Base-by-base conservation (phyloP, 768 basidiomycete species). In the Boletus insuetus region DNA sequence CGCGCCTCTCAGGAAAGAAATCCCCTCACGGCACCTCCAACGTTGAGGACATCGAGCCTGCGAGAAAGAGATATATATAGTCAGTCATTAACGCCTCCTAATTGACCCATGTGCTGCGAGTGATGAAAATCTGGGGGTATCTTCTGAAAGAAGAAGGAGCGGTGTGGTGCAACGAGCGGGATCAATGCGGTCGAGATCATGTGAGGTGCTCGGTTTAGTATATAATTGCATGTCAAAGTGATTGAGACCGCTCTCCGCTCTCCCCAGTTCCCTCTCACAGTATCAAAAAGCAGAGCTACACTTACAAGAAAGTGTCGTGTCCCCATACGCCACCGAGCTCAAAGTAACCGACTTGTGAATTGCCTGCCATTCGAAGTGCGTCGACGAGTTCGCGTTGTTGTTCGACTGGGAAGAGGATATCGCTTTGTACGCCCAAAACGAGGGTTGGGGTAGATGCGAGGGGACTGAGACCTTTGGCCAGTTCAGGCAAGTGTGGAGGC, bases 281-380 rank as follows among this genome's bases (percentile, higher is more conserved):
- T 45, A 20, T 42, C n/a, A 35, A 56, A 38, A 37, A 49, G 9
- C 16, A 20, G 49, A 39, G 43, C 4, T 29, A 9, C 2, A 82
- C 87, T 80, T 64, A 89, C 85, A 98, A 75, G 76, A 98, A 98
- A 20, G 94, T 98, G 73, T 99, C 96, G 66, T 99, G 96, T 2
- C 97, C 97, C 95, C 94, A 98, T n/a, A 98, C 95, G 10, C 96
- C 95, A 26, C 96, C 96, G 3, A 98, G 81, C 73, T 98, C 97
- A 69, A 96, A 99, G 72, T 98, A 98, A 56, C 91, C 89, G 26
- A 99, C 97, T 54, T 80, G 76, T 16, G 84, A 73, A 70, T 98
- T 98, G 0, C 97, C 97, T 1, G 88, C 85, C 82, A 93, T 82
- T 56, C 92, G 82, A 58, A 99, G 73, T 22, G 95, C 96, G 69